phyloP scores from a whole-genome alignment of 352 stramenopile genomes.

The Saprolegnia parasitica region DNA sequence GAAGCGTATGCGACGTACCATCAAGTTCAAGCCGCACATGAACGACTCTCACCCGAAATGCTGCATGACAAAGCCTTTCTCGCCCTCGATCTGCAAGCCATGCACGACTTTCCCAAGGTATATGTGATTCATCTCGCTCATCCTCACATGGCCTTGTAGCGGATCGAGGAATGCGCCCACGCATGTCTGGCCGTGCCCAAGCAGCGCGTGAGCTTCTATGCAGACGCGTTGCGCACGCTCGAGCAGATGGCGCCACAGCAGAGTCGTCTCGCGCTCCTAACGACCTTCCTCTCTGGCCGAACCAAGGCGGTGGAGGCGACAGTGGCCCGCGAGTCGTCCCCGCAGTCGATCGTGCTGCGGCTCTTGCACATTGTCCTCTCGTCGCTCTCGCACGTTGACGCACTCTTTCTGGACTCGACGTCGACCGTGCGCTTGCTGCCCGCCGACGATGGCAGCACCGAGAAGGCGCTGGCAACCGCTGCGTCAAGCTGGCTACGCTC shows the following conservation, averaged over 20 bases:
- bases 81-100: slow-evolving; percentile 5
- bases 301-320: not conserved
- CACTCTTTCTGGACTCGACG: slow-evolving; percentile 7
- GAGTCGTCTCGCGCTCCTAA: not conserved
- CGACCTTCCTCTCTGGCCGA: slow-evolving; percentile 1
- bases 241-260: not conserved
- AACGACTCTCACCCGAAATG: not conserved
- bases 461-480: not conserved
- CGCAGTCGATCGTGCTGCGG: not conserved
- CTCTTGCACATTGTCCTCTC: slow-evolving; percentile 6
- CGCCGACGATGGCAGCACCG: not conserved
- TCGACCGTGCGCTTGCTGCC: not conserved
- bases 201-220: slow-evolving; percentile 4
- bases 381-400: not conserved
- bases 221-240: slow-evolving; percentile 2
- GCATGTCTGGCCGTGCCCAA: slow-evolving; percentile 15
- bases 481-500: not conserved
- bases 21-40: not conserved
- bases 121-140: not conserved
- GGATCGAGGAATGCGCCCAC: slow-evolving; percentile 3
- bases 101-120: slow-evolving; percentile 14
- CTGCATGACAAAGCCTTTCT: slow-evolving; percentile 13
- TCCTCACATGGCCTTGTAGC: not conserved
- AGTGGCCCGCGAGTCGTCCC: not conserved
- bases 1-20: slow-evolving; percentile 13